phyloP scores from a whole-genome alignment of 768 basidiomycete genomes.

The Russula dissimulans region DNA sequence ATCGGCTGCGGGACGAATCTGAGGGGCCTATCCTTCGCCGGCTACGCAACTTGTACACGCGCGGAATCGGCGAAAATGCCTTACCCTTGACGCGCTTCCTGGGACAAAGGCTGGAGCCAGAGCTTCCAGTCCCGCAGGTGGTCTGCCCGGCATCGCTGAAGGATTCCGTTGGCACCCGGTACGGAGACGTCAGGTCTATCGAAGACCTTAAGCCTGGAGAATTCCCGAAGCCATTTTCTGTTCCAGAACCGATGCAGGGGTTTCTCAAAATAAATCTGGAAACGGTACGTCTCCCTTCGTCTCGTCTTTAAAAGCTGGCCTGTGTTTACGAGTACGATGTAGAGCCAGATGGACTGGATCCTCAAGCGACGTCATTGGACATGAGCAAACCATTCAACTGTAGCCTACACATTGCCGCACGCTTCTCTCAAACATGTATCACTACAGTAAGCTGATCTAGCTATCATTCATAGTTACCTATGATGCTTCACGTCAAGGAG shows the following conservation, averaged over 20 bases:
- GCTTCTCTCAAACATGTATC: not conserved
- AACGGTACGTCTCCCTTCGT: not conserved
- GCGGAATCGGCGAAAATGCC: slow-evolving; percentile 8
- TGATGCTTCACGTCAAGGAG: not conserved
- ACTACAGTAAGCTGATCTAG: not conserved
- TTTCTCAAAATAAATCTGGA: slow-evolving; percentile 11
- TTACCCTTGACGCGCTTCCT: slow-evolving; percentile 8
- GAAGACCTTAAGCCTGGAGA: slow-evolving; percentile 12
- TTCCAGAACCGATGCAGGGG: slow-evolving; percentile 8
- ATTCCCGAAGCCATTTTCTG: slow-evolving; percentile 11
- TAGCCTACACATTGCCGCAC: not conserved
- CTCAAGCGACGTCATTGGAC: slow-evolving; percentile 13
- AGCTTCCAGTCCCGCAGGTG: slow-evolving; percentile 12
- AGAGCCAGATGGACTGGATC: slow-evolving; percentile 18
- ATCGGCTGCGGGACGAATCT: slow-evolving; percentile 10
- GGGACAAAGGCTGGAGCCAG: slow-evolving; percentile 14
- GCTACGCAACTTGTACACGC: slow-evolving; percentile 6
- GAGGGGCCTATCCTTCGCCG: slow-evolving; percentile 1
- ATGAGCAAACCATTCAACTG: not conserved
- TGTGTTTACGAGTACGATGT: not conserved
- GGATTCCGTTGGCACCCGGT: slow-evolving; percentile 3
- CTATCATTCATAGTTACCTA: not conserved
- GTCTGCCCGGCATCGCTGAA: slow-evolving; percentile 7
- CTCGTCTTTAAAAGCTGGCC: too few species aligned
- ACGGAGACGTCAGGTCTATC: slow-evolving; percentile 5